Percentiles rank a stretch among this genome's conserved stretches.
These are phyloP conservation scores for Rhynchospora breviuscula DNA, from an alignment of 176 grass and related monocot genomes.

Conservation along the genomic window DNA sequence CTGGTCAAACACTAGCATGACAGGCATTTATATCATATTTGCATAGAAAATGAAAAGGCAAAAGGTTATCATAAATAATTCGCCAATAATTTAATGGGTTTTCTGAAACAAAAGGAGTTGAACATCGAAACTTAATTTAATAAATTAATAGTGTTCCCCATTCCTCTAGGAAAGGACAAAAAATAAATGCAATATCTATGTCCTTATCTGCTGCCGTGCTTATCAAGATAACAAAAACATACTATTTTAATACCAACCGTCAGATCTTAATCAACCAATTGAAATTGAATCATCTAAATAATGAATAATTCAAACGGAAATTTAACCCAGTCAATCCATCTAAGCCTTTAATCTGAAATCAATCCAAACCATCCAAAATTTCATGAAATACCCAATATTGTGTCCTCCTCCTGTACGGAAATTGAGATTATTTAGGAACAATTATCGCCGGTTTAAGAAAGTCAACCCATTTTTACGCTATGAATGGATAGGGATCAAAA, in stretches of 20 bases:
- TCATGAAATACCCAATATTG: not conserved
- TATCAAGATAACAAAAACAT: not conserved
- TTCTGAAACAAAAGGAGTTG: constrained; percentile 28
- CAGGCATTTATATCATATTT: constrained; percentile 20
- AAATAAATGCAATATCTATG: not conserved
- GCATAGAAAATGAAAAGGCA: constrained; percentile 20
- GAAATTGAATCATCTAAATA: not conserved
- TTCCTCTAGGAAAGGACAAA: not conserved
- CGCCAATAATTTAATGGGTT: constrained; percentile 23
- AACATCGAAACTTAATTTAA: constrained; percentile 9
- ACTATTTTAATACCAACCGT: not conserved
- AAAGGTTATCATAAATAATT: constrained; percentile 33
- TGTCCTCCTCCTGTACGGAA: not conserved
- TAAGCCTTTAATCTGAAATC: not conserved
- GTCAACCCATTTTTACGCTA: not conserved
- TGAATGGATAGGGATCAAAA: not conserved
- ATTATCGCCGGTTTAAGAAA: not conserved
- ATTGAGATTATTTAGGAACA: not conserved
- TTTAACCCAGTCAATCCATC: not conserved
- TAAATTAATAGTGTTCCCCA: not conserved
- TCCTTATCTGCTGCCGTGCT: not conserved
- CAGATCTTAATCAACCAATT: not conserved
- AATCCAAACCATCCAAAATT: not conserved
- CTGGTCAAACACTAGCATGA: constrained; percentile 51
- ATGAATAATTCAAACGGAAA: not conserved